Percentiles rank a stretch among this genome's conserved stretches.
Evolutionary conservation across 2,329 filamentous ascomycete species (phyloP).

Genomic region (Phaeophleospora eucalypticola): DNA sequence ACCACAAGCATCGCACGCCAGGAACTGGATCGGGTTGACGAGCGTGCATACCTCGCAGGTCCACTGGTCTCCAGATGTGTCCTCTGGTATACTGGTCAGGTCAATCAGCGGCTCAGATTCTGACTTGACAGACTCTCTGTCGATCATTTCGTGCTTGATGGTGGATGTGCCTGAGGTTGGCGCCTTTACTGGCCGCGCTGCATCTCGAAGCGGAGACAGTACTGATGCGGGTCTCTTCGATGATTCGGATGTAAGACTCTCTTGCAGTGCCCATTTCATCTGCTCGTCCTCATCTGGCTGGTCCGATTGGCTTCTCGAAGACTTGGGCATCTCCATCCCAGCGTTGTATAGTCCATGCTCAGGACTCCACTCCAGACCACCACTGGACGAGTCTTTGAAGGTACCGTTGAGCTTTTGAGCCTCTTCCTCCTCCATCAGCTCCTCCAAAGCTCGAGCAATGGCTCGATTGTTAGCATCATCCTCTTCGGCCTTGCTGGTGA

Average conservation of each 20-base stretch:
- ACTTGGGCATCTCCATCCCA: constrained; percentile 8
- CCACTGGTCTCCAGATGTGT: constrained; percentile 42
- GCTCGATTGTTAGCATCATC: constrained; percentile 85
- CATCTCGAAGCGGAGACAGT: not conserved
- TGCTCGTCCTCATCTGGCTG: constrained; percentile 34
- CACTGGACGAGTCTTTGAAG: constrained; percentile 52
- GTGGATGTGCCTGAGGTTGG: constrained; percentile 5
- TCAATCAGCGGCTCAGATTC: constrained; percentile 11
- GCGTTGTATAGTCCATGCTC: constrained; percentile 34
- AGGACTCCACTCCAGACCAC: constrained; percentile 37
- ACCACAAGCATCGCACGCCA: constrained; percentile 59
- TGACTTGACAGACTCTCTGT: constrained; percentile 4
- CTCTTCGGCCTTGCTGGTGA: constrained; percentile 78
- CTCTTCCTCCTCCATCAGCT: constrained; percentile 78
- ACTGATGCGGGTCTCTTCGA: too few relatives aligned
- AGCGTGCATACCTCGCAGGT: constrained; percentile 59
- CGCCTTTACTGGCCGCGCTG: not conserved
- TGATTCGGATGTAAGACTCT: constrained; percentile 21
- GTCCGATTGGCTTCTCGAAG: constrained; percentile 1
- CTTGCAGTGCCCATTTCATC: constrained; percentile 35
- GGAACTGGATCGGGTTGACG: constrained; percentile 55
- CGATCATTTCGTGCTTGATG: constrained; percentile 9
- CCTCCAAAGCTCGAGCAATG: constrained; percentile 79
- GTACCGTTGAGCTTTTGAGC: constrained; percentile 48
- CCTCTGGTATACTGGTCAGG: constrained; percentile 32